These are phyloP conservation scores for Euphorbia tirucalli DNA, from an alignment of 345 rosid genomes.

Conservation along the genomic window DNA sequence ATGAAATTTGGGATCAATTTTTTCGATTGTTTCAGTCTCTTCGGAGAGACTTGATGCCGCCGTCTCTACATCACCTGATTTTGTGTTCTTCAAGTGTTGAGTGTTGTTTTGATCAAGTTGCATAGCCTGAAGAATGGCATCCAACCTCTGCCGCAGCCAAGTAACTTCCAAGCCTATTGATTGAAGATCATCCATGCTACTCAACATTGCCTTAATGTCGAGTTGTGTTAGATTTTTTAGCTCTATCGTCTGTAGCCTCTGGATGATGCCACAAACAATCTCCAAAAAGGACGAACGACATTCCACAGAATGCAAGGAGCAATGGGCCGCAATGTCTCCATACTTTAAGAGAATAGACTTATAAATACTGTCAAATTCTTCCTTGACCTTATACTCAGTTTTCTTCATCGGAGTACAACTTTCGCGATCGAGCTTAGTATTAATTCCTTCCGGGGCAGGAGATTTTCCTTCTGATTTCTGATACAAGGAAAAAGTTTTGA, in stretches of 20 bases:
- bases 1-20: background rate
- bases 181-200: slow-evolving; percentile 30
- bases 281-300: slow-evolving; percentile 34
- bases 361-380: slow-evolving; percentile 22
- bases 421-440: background rate
- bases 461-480: slow-evolving; percentile 18
- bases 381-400: slow-evolving; percentile 20
- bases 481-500: background rate
- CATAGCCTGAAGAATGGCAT: slow-evolving; percentile 25
- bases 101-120: background rate
- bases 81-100: background rate
- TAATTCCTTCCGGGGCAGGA: background rate
- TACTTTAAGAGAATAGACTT: slow-evolving; percentile 26
- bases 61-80: background rate
- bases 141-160: slow-evolving; percentile 34
- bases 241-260: slow-evolving; percentile 17
- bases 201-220: slow-evolving; percentile 24
- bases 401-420: background rate
- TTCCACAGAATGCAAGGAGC: slow-evolving; percentile 23
- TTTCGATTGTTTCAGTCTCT: background rate
- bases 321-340: slow-evolving; percentile 33
- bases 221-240: slow-evolving; percentile 11
- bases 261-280: slow-evolving; percentile 24
- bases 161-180: slow-evolving; percentile 22
- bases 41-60: too few relatives aligned